Conservation (phyloP, 2,329 filamentous ascomycete species). For the Alternaria burnsii region DNA sequence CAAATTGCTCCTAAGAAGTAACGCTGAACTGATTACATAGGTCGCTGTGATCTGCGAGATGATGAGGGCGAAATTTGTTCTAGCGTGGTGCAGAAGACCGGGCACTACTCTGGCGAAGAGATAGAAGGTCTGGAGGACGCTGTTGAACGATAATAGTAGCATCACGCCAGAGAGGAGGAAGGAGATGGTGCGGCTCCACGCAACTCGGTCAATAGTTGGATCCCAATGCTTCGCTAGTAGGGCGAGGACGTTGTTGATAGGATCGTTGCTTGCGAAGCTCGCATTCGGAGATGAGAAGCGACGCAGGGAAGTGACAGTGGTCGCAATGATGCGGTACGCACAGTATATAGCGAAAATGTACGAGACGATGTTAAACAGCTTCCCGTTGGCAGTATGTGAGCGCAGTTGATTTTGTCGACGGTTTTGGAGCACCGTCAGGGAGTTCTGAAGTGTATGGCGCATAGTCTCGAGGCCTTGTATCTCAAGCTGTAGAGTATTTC, state of each 20-base stretch:
- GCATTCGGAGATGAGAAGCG: slow-evolving; percentile 61
- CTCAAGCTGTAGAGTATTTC: slow-evolving; percentile 71
- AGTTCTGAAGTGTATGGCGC: slow-evolving; percentile 73
- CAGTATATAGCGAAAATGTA: slow-evolving; percentile 83
- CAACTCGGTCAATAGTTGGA: slow-evolving; percentile 79
- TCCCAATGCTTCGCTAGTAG: slow-evolving; percentile 85
- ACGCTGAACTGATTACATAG: slow-evolving; percentile 82
- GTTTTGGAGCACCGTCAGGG: slow-evolving; percentile 69
- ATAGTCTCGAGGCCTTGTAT: slow-evolving; percentile 83
- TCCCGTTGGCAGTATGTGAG: slow-evolving; percentile 72
- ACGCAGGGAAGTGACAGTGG: slow-evolving; percentile 71
- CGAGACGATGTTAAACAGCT: slow-evolving; percentile 68
- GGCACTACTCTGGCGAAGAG: slow-evolving; percentile 81
- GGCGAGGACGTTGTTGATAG: slow-evolving; percentile 83
- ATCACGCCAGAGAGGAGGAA: slow-evolving; percentile 86
- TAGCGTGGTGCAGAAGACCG: slow-evolving; percentile 73
- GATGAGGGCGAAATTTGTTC: slow-evolving; percentile 79
- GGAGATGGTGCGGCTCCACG: slow-evolving; percentile 85
- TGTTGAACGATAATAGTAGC: slow-evolving; percentile 80
- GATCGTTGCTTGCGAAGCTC: slow-evolving; percentile 75
- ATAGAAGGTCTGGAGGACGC: slow-evolving; percentile 84
- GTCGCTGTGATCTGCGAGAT: slow-evolving; percentile 83
- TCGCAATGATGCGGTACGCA: slow-evolving; percentile 81
- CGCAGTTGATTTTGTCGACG: slow-evolving; percentile 71
- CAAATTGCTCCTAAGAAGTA: slow-evolving; percentile 80